Percentiles rank a stretch among this genome's conserved stretches.
These are phyloP conservation scores for Phialocephala sp. DNA, from an alignment of 2,329 filamentous ascomycete genomes.

Conservation along the genomic window DNA sequence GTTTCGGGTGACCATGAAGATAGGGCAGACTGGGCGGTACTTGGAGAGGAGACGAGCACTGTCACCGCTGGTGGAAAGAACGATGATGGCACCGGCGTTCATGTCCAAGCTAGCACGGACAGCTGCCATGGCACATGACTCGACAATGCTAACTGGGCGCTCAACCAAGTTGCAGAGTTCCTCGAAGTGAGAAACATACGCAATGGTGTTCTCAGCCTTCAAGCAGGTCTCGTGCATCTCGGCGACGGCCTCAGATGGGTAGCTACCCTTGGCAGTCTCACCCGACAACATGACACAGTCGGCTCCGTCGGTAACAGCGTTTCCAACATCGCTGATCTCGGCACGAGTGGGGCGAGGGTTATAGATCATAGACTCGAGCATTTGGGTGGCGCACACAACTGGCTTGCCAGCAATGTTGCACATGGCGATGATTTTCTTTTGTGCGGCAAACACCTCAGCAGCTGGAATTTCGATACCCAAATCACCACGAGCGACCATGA, in stretches of 20 bases:
- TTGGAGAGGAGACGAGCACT: constrained; percentile 96
- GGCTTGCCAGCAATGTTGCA: constrained; percentile 99
- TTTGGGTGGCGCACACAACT: constrained; percentile 98
- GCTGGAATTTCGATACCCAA: constrained; percentile 98
- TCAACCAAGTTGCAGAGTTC: constrained; percentile 86
- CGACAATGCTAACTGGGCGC: constrained; percentile 83
- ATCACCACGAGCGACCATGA: constrained; percentile 99
- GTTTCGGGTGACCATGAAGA: constrained; percentile 98
- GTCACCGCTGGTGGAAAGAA: constrained; percentile 92
- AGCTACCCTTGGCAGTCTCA: constrained; percentile 97
- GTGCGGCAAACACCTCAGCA: constrained; percentile 96
- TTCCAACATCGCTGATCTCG: constrained; percentile 98
- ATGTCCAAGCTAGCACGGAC: constrained; percentile 95
- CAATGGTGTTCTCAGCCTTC: constrained; percentile 95
- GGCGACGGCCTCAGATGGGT: constrained; percentile 87
- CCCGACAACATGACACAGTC: constrained; percentile 99
- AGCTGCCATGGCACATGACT: constrained; percentile 96
- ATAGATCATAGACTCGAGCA: constrained; percentile 99
- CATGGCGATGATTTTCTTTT: constrained; percentile 99
- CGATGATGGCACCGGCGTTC: constrained; percentile 94
- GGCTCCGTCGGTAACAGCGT: constrained; percentile 95
- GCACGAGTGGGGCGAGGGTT: constrained; percentile 98
- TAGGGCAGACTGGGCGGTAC: constrained; percentile 97
- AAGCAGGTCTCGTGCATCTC: constrained; percentile 99
- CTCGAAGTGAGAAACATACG: constrained; percentile 95